These are phyloP conservation scores for Populus hybrid DNA, from an alignment of 441 rosid genomes.

Conservation along the genomic window DNA sequence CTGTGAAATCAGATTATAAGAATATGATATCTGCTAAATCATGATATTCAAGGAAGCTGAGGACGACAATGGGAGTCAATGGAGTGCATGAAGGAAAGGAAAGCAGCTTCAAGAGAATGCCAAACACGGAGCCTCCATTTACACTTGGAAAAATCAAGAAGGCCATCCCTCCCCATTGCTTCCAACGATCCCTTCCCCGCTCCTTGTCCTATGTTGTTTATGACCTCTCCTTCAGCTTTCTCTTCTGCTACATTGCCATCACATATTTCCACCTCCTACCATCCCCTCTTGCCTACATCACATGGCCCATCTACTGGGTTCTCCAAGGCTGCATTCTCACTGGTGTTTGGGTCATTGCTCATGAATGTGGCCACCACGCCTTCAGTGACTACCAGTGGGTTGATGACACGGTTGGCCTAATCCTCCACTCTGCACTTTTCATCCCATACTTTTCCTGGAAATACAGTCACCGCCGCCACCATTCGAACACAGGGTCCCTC, in stretches of 20 bases:
- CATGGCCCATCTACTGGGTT: slow-evolving; percentile 67
- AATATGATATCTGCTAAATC: too few species aligned
- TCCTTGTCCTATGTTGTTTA: slow-evolving; percentile 56
- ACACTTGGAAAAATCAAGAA: slow-evolving; percentile 55
- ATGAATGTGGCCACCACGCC: slow-evolving; percentile 84
- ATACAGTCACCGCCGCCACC: slow-evolving; percentile 81
- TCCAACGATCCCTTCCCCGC: slow-evolving; percentile 59
- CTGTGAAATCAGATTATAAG: too few species aligned
- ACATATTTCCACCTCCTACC: slow-evolving; percentile 48
- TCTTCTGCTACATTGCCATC: slow-evolving; percentile 53
- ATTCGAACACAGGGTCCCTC: slow-evolving; percentile 72
- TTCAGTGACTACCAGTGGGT: slow-evolving; percentile 78
- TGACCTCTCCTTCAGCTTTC: slow-evolving; percentile 47
- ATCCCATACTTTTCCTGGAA: slow-evolving; percentile 91
- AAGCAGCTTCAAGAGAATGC: slow-evolving; percentile 37
- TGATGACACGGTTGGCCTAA: slow-evolving; percentile 64
- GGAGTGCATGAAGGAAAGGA: not conserved
- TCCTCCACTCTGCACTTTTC: slow-evolving; percentile 62
- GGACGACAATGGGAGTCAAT: too few species aligned
- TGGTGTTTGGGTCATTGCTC: slow-evolving; percentile 78
- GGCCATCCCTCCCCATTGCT: slow-evolving; percentile 76
- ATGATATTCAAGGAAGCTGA: too few species aligned
- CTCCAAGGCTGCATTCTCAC: slow-evolving; percentile 60
- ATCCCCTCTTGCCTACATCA: slow-evolving; percentile 43
- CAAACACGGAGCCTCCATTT: slow-evolving; percentile 55